Evolutionary conservation across 2,329 filamentous ascomycete genomes (phyloP), one percentile per base, ranked within the genome.

Genomic region (Claviceps pazoutovae): DNA sequence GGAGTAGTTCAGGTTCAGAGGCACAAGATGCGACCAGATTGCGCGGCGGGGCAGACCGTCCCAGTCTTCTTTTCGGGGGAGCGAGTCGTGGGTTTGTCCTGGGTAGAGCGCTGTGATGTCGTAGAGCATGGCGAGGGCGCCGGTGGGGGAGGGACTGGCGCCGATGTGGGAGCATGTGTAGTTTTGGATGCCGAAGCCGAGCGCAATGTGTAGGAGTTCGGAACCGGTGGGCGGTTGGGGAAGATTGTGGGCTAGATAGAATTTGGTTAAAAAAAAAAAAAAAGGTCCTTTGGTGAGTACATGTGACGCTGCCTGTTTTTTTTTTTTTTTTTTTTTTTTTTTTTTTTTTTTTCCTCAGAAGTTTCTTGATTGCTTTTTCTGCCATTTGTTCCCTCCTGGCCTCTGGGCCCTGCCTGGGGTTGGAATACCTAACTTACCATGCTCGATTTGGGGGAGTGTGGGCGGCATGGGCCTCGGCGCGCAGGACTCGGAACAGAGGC

Each of bases 111-210:
- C 36, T 13, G 72, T 74, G 56, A 74, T 68, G 59, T 83, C 78
- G 72, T 79, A 81, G 54, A 83, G 74, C 51, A 76, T 73, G 55
- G 80, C 80, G 23, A 81, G 68, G 46, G 80, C 80, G 46, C 80
- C 79, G 19, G 67, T 63, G n/a, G 72, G 64, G 5, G 59, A 59
- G 34, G 72, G 67, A 0, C 59, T 57, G 9, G 66, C 63, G 16
- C 62, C 64, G 2, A 64, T 62, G 2, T 60, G 54, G n/a, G 57
- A 56, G 66, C 82, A 85, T 39, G 78, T 82, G 71, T 85, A 85
- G 74, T 85, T 85, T 61, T 85, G 82, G 59, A 82, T 76, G 53
- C 82, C 82, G 58, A 82, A 75, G 57, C 81, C 82, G 43, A 85
- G 66, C 52, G 72, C 74, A 55, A 85, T 75, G 67, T 74, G 68